These are phyloP conservation scores for Vigna reflexopilosa DNA, from an alignment of 306 rosid species.

Conservation along the genomic window DNA sequence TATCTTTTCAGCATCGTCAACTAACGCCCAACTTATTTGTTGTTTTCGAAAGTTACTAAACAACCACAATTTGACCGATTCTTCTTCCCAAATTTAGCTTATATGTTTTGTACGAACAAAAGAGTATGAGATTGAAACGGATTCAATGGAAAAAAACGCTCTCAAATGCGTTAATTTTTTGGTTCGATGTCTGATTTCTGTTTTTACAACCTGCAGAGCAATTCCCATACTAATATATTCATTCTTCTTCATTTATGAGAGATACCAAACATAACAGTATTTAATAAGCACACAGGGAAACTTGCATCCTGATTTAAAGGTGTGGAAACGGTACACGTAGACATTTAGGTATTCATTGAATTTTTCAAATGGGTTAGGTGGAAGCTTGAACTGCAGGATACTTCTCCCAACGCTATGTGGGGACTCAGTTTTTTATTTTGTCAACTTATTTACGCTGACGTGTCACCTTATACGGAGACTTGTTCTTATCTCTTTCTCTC, in stretches of 20 bases:
- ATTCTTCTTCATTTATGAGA: background rate
- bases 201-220: background rate
- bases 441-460: constrained; percentile 37
- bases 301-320: background rate
- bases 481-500: background rate
- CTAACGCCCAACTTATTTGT: background rate
- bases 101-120: background rate
- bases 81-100: background rate
- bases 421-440: background rate
- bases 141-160: background rate
- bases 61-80: background rate
- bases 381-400: background rate
- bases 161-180: background rate
- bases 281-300: background rate
- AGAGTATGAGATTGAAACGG: background rate
- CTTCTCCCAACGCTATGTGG: background rate
- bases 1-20: background rate
- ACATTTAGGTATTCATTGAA: background rate
- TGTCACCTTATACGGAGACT: background rate
- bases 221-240: background rate
- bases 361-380: background rate
- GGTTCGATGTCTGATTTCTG: background rate
- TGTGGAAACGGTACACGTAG: constrained; percentile 12
- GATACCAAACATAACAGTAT: background rate
- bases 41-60: too few relatives aligned